Conservation (phyloP, 2,329 filamentous ascomycete species). For the Dothiorella sarmentorum region DNA sequence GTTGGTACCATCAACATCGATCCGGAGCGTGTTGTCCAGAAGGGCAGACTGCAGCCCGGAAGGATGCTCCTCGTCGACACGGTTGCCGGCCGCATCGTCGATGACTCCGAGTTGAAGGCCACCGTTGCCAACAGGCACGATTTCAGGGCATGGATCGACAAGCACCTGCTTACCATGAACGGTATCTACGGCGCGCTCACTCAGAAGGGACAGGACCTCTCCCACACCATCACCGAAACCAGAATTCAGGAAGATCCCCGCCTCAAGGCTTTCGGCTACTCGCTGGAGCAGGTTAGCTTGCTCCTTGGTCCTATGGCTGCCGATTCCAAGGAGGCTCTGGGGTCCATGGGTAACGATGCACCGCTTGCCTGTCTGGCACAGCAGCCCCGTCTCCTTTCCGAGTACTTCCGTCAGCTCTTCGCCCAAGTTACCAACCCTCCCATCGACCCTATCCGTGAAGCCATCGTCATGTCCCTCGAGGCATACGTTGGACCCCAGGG, state of each 20-base stretch:
- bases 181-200: slow-evolving; percentile 63
- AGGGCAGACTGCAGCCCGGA: slow-evolving; percentile 88
- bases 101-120: slow-evolving; percentile 86
- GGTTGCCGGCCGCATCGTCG: slow-evolving; percentile 84
- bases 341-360: slow-evolving; percentile 97
- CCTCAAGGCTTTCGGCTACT: slow-evolving; percentile 86
- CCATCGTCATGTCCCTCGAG: slow-evolving; percentile 96
- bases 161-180: slow-evolving; percentile 78
- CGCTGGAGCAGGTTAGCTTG: slow-evolving; percentile 89
- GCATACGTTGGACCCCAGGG: slow-evolving; percentile 96
- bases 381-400: slow-evolving; percentile 82
- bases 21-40: slow-evolving; percentile 84
- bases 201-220: slow-evolving; percentile 60
- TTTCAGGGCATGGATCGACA: slow-evolving; percentile 84
- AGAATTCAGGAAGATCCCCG: slow-evolving; percentile 80
- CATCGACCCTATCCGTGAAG: slow-evolving; percentile 94
- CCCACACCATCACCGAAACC: slow-evolving; percentile 62
- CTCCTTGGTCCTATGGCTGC: slow-evolving; percentile 93
- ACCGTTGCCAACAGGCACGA: slow-evolving; percentile 83
- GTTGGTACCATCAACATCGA: slow-evolving; percentile 91
- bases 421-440: slow-evolving; percentile 97
- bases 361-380: slow-evolving; percentile 88
- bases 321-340: slow-evolving; percentile 93
- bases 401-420: slow-evolving; percentile 97
- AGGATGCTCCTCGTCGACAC: slow-evolving; percentile 97